phyloP scores from a whole-genome alignment of 2,329 filamentous ascomycete species.

The Nigrospora sphaerica region DNA sequence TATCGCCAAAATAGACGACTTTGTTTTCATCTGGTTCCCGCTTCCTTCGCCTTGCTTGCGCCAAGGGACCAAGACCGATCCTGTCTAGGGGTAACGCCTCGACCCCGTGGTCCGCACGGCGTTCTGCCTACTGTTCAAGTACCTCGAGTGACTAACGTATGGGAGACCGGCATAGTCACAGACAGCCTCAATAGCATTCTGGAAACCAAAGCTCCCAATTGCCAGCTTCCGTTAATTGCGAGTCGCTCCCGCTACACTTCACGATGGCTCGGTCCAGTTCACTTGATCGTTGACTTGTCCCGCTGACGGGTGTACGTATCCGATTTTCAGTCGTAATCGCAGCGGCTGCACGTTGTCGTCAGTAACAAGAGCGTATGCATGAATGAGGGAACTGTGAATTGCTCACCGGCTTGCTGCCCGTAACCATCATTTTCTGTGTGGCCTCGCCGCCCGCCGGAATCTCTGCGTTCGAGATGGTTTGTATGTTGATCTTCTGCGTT shows the following conservation, averaged over 20 bases:
- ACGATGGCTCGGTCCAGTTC: slow-evolving; percentile 82
- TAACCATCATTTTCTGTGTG: slow-evolving; percentile 84
- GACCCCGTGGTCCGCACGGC: too few species aligned
- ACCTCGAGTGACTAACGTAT: too few species aligned
- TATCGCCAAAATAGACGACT: too few species aligned
- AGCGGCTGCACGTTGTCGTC: slow-evolving; percentile 52
- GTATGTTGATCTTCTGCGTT: slow-evolving; percentile 86
- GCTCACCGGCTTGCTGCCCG: slow-evolving; percentile 83
- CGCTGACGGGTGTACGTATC: slow-evolving; percentile 64
- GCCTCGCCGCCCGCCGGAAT: slow-evolving; percentile 73
- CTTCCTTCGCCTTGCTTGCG: too few species aligned
- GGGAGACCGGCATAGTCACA: too few species aligned
- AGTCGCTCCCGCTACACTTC: neutral
- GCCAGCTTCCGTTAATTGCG: too few species aligned
- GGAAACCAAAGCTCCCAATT: too few species aligned
- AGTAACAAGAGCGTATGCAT: neutral
- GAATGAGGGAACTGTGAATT: neutral
- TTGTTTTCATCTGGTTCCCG: too few species aligned
- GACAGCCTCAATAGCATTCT: too few species aligned
- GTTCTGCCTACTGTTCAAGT: too few species aligned
- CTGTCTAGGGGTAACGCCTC: too few species aligned
- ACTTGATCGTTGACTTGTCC: slow-evolving; percentile 82
- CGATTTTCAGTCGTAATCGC: slow-evolving; percentile 77
- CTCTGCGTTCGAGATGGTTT: slow-evolving; percentile 78
- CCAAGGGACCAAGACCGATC: too few species aligned